Conservation (phyloP, 495 filamentous ascomycete species). For the Penicillium cinerascens region DNA sequence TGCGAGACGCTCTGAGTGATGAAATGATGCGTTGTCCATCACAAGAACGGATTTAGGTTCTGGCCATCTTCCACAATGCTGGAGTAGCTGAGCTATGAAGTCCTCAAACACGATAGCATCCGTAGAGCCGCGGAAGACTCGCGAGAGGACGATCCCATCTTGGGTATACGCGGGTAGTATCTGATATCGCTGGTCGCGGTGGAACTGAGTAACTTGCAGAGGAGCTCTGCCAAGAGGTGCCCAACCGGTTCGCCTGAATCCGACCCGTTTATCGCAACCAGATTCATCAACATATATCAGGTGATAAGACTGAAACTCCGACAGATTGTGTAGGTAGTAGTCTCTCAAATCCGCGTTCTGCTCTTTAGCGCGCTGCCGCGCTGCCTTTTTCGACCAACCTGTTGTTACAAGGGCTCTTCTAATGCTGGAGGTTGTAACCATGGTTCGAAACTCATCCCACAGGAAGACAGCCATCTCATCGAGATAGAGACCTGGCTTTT, state of each 20-base stretch:
- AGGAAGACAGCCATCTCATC: too few relatives aligned
- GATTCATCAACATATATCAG: slow-evolving; percentile 9
- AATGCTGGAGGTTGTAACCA: slow-evolving; percentile 9
- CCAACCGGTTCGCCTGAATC: slow-evolving; percentile 26
- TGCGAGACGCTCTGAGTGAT: background rate
- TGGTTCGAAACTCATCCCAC: background rate
- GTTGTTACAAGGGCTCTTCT: background rate
- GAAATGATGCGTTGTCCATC: too few relatives aligned
- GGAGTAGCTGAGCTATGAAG: too few relatives aligned
- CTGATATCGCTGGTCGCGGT: slow-evolving; percentile 25
- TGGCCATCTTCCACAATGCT: too few relatives aligned
- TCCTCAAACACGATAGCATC: too few relatives aligned
- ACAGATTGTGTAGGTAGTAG: slow-evolving; percentile 31
- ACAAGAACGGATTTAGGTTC: too few relatives aligned
- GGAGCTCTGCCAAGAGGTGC: slow-evolving; percentile 26
- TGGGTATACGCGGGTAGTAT: slow-evolving; percentile 37
- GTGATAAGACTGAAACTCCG: slow-evolving; percentile 17
- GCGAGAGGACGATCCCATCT: too few relatives aligned
- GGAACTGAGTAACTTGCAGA: slow-evolving; percentile 27
- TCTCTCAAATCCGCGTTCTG: slow-evolving; percentile 33
- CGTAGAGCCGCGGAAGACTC: too few relatives aligned
- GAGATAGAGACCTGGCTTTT: too few relatives aligned
- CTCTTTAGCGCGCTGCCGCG: slow-evolving; percentile 15
- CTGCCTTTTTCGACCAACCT: background rate
- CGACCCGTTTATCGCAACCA: too few relatives aligned